Conservation (phyloP, 805 yeast species). For the Zygoascus biomembranicola region DNA sequence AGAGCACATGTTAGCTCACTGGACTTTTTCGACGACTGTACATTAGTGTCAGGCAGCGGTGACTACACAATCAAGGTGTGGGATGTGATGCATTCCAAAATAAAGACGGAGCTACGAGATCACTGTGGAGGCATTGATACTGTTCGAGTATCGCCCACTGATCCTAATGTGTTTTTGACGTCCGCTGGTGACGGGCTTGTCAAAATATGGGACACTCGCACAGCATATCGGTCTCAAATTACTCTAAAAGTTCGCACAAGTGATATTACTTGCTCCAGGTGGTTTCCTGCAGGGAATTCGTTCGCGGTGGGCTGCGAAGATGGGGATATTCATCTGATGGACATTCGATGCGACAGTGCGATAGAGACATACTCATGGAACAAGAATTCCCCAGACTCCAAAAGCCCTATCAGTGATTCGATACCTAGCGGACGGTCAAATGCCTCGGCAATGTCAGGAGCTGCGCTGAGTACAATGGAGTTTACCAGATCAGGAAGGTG, state of each 20-base stretch:
- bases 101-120: conserved; percentile 28
- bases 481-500: conserved; percentile 68
- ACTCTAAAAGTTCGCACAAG: conserved; percentile 32
- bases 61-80: conserved; percentile 74
- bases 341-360: conserved; percentile 68
- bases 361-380: conserved; percentile 30
- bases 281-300: conserved; percentile 63
- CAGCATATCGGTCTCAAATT: conserved; percentile 28
- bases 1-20: conserved; percentile 72
- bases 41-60: conserved; percentile 65
- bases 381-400: background rate
- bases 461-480: conserved; percentile 44
- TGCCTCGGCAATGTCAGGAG: background rate
- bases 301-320: conserved; percentile 76
- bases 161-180: conserved; percentile 49
- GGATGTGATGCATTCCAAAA: conserved; percentile 61
- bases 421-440: background rate
- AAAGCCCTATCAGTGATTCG: no score
- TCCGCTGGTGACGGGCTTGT: conserved; percentile 70
- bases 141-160: conserved; percentile 56
- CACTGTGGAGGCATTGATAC: conserved; percentile 42
- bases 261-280: conserved; percentile 14
- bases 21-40: conserved; percentile 51
- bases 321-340: conserved; percentile 61
- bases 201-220: conserved; percentile 71